A percentile compares a stretch with the other conserved stretches of the same genome.
phyloP scores from a whole-genome alignment of 1,284 basidiomycete species.

The Mycosarcoma mackinlayi region DNA sequence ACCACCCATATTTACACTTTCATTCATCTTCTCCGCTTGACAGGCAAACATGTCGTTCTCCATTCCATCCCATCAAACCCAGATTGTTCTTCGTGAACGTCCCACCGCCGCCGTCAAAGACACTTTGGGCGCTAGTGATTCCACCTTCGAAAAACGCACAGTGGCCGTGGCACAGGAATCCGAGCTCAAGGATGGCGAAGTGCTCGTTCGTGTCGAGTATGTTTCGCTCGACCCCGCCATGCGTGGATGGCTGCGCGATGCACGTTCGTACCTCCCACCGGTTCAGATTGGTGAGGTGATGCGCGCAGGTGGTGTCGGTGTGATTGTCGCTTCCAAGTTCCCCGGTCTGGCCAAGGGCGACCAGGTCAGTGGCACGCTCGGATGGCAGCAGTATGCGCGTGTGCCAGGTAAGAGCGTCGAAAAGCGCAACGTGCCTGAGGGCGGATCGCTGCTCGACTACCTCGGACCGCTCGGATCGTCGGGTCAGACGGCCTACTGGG shows the following conservation, averaged over 20 bases:
- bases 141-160: slow-evolving; percentile 56
- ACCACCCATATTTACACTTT: too few relatives aligned
- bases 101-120: slow-evolving; percentile 62
- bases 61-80: slow-evolving; percentile 40
- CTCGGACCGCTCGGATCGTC: slow-evolving; percentile 67
- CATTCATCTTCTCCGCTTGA: slow-evolving; percentile 6
- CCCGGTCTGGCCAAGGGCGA: slow-evolving; percentile 49
- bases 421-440: slow-evolving; percentile 36
- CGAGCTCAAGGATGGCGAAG: slow-evolving; percentile 57
- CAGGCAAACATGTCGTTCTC: slow-evolving; percentile 41
- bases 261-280: slow-evolving; percentile 70
- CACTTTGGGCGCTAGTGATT: slow-evolving; percentile 43
- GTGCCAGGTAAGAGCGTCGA: slow-evolving; percentile 43
- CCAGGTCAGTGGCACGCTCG: slow-evolving; percentile 46
- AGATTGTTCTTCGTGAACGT: slow-evolving; percentile 65
- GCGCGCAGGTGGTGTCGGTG: slow-evolving; percentile 79
- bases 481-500: slow-evolving; percentile 69
- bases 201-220: slow-evolving; percentile 64
- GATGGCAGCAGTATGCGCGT: slow-evolving; percentile 55
- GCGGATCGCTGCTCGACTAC: slow-evolving; percentile 56
- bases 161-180: slow-evolving; percentile 35
- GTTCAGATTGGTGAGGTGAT: slow-evolving; percentile 84
- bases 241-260: slow-evolving; percentile 82
- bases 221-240: slow-evolving; percentile 71
- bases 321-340: slow-evolving; percentile 72